Evolutionary conservation across 352 stramenopile species (phyloP).

Genomic region (Pythium myriotylum): DNA sequence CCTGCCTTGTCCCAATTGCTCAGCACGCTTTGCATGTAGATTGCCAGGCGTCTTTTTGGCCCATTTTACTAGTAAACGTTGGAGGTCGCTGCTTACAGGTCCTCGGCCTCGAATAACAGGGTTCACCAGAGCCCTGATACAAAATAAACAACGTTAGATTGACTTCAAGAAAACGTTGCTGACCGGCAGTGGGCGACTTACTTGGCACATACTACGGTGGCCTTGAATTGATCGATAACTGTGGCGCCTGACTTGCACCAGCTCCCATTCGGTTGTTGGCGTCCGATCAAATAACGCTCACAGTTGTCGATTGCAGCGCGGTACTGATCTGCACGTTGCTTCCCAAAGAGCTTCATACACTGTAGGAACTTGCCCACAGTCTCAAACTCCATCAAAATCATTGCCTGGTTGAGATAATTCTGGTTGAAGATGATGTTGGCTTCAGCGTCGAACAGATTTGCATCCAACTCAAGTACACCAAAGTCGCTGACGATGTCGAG

Average conservation of each 20-base stretch:
- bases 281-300: conserved; percentile 64
- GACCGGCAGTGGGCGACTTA: conserved; percentile 34
- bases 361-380: conserved; percentile 76
- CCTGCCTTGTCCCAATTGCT: conserved; percentile 38
- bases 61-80: conserved; percentile 75
- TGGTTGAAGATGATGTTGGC: conserved; percentile 75
- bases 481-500: conserved; percentile 84
- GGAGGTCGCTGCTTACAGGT: conserved; percentile 56
- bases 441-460: conserved; percentile 69
- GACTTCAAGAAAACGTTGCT: not conserved
- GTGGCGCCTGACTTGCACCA: conserved; percentile 67
- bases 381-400: conserved; percentile 69
- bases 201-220: conserved; percentile 81
- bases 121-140: conserved; percentile 52
- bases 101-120: conserved; percentile 61
- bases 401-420: conserved; percentile 75
- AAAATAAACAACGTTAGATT: not conserved
- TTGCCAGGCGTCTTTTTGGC: conserved; percentile 34
- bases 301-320: conserved; percentile 51
- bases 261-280: conserved; percentile 71
- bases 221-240: conserved; percentile 75
- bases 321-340: conserved; percentile 38
- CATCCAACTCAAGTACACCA: conserved; percentile 68
- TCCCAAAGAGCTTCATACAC: conserved; percentile 77
- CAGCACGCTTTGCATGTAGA: conserved; percentile 19